Base-by-base conservation (phyloP, 495 filamentous ascomycete genomes). In the Aspergillus ostianus region DNA sequence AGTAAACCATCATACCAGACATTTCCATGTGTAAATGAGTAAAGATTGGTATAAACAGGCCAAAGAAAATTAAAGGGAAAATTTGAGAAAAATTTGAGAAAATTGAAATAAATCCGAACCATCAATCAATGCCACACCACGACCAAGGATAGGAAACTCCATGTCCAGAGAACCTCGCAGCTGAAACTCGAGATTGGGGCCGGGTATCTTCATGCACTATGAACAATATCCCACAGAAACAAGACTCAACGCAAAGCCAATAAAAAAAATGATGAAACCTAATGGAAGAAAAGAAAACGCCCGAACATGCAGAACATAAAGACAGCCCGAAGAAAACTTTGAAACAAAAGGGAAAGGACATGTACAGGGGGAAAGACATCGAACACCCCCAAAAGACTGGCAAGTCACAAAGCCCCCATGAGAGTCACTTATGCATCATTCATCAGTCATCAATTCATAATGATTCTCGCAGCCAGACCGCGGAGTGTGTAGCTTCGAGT, bases 381-480 rank as follows among this genome's bases (percentile, higher is more conserved):
- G 20, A 29, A 41, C 61, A 67, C 59, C 61, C 59, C 59, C 60
- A 66, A 48, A 58, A 64, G 59, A 67, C 57, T 65, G 26, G 58
- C 56, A 61, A 53, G 54, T 64, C 60, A 64, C 52, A 57, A 62
- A 60, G 63, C 60, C 47, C 36, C 66, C 68, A 59, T 53, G 36
- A 51, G 59, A 63, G 52, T 60, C 54, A 57, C 63, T 66, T 71
- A 70, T 73, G 64, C 75, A 71, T 78, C 66, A 74, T 65, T 76
- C 73, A 66, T 78, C 70, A 73, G 63, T 78, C 75, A 67, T 78
- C 72, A 77, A 57, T 61, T 78, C 73, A 67, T 78, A 68, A 76
- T 64, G 57, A 62, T 60, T 57, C 50, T 60, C 62, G 47, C 59
- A 56, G 47, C 57, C 50, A 54, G 53, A 58, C 56, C 23, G 57